Percentiles rank a stretch among this genome's conserved stretches.
Conservation (phyloP, 495 filamentous ascomycete genomes). For the Endocarpon pusillum region DNA sequence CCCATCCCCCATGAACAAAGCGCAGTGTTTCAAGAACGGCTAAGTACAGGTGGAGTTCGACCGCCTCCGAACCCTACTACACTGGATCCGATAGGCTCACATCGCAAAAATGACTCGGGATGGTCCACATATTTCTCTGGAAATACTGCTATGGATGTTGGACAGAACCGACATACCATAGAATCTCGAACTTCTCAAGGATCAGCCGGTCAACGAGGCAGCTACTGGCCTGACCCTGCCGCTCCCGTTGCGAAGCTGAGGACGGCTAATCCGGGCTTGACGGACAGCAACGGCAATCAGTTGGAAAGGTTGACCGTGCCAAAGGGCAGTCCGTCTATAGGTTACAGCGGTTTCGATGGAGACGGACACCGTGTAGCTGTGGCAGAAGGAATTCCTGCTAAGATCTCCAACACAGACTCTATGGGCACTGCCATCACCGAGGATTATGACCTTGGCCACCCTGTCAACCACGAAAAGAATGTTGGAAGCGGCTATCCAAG, state of each 20-base stretch:
- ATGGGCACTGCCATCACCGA: constrained; percentile 39
- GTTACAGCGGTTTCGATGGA: constrained; percentile 25
- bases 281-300: constrained; percentile 19
- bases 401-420: constrained; percentile 43
- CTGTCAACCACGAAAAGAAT: neutral
- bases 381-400: constrained; percentile 40
- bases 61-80: neutral
- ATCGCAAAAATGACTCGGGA: constrained; percentile 36
- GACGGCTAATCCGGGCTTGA: constrained; percentile 21
- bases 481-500: constrained; percentile 24
- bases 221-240: constrained; percentile 17
- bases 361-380: constrained; percentile 23
- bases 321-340: constrained; percentile 51
- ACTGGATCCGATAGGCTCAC: constrained; percentile 13
- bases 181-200: too few species aligned
- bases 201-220: constrained; percentile 22
- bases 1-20: constrained; percentile 1
- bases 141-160: constrained; percentile 11
- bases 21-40: neutral
- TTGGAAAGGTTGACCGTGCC: constrained; percentile 34
- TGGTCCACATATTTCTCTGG: constrained; percentile 45
- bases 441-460: constrained; percentile 15
- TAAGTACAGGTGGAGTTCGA: neutral
- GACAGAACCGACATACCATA: constrained; percentile 15
- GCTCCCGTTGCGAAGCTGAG: constrained; percentile 1